Base-by-base conservation (phyloP, 2,329 filamentous ascomycete genomes). In the Penicillium sclerotiorum region DNA sequence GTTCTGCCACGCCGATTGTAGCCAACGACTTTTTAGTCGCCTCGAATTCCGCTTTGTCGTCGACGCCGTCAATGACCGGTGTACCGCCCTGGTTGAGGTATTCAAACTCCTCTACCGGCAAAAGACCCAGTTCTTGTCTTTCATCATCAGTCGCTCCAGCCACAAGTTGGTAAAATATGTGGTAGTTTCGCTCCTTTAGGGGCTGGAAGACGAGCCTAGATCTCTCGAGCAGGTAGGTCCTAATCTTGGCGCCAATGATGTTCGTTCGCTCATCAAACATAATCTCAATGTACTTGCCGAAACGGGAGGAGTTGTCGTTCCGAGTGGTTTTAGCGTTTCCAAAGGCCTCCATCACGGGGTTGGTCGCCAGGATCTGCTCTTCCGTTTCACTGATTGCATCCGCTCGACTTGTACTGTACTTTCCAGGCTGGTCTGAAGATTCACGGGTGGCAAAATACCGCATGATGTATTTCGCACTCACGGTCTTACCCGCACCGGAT, bases 401-500 rank as follows among this genome's bases (percentile, higher is more conserved):
- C 32, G 77, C 76, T 63, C 85, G 78, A 53, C 90, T 89, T 73
- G 90, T 94, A 47, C 80, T 80, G 63, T 89, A 86, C 57, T 85
- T 87, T 41, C 88, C 87, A 13, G 90, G 87, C 69, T 92, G 89
- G 64, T 95, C 90, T 48, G 94, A 91, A 7, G 92, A 88, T 74
- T 96, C 94, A 82, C 94, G 86, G 36, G 94, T 99, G 56, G 94
- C 94, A 74, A 99, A 99, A 78, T 99, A 99, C 66, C 94, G 86
- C 94, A 99, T 99, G 71, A 99, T 97, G 76, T 99, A 97, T 78
- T 99, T 99, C 64, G 94, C 94, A 74, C 93, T 97, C 71, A 99
- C 94, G 5, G 94, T 99, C 79, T 99, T 99, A 67, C 94, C 94
- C 57, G 94, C 94, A 82, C 94, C 94, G 47, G 94, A 99, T 75